Base-by-base conservation (phyloP, 495 filamentous ascomycete genomes). In the Achaetomiella virescens region DNA sequence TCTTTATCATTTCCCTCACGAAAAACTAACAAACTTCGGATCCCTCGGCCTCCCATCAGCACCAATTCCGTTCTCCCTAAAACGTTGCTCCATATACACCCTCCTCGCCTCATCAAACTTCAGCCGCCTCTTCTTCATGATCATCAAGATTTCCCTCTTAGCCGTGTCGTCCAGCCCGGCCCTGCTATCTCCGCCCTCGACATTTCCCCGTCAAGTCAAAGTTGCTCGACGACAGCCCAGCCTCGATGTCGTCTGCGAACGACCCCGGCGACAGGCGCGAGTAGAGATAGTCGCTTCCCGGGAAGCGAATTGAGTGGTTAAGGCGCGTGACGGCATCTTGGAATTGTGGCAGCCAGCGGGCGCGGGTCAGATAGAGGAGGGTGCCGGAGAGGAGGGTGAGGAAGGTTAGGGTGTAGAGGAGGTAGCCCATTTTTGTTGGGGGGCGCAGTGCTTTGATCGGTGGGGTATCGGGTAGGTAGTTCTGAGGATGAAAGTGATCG, bases 11-110 rank as follows among this genome's bases (percentile, higher is more conserved):
- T n/a, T n/a, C 14, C 25, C 25, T 67, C 49, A 95, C 24, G 89
- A 93, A 71, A 96, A 96, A 52, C 87, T 91, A 11, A 96, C 89
- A 66, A 95, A 95, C 76, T 95, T 96, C 54, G 90, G 90, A 78
- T 97, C 93, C 68, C 84, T 83, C 48, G 93, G 93, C 64, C 83
- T 72, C 33, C 95, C 93, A 70, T 97, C 95, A 15, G 85, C 76
- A 11, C 84, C 91, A 65, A 98, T 97, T 52, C 87, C 86, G 63
- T 95, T 89, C 66, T 84, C 89, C 61, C 79, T 80, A 64, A 98
- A 93, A 58, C 85, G 77, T 57, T 89, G 81, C 75, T 95, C 84
- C 63, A 87, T 91, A 63, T 86, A 92, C 20, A 91, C 78, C 47
- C 87, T 75, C 55, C 93, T 78, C 24, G 93, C 93, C 75, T 98